Evolutionary conservation across 352 stramenopile species (phyloP), one percentile per base, ranked within the genome.

Genomic region (Globisporangium iwayamae): DNA sequence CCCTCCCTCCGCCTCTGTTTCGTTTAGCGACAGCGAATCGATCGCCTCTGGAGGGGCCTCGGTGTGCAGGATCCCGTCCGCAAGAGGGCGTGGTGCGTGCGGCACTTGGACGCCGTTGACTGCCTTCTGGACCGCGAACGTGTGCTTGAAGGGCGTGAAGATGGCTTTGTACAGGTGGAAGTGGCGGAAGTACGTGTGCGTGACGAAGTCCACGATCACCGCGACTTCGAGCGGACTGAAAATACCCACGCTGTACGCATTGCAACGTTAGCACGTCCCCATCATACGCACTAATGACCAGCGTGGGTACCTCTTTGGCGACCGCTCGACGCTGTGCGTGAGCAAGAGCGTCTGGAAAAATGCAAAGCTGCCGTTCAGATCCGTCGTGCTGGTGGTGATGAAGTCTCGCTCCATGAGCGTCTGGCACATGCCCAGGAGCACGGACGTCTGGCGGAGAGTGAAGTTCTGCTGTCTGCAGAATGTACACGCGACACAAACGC

Each of bases 81-180:
- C 52, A 1, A 92, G 73, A 10, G 74, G 72, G 20, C 70, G 66
- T 14, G 75, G 69, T 18, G 38, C 60, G 18, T 59, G 63, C 7
- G 83, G 79, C 1, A 58, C 69, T 64, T 92, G 67, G 18, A 90
- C 64, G 38, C 66, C 72, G 43, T 82, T 83, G 39, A 78, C 64
- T 5, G 78, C 56, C 11, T 68, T 58, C 65, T 90, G 81, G 9
- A 79, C 65, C 22, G 90, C 41, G 20, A 89, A 71, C 9, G 78
- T 69, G 56, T 85, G 81, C 36, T 74, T 67, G 62, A 81, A 82
- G 8, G 81, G 81, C 32, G 84, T 92, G 75, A 81, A 95, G 65
- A 91, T 79, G 63, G 68, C 78, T 71, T 93, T 91, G 76, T 95
- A 90, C 32, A 93, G 74, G 55, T 84, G 70, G 22, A 91, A 88